phyloP scores from a whole-genome alignment of 352 stramenopile genomes.

The Aphanomyces invadans region DNA sequence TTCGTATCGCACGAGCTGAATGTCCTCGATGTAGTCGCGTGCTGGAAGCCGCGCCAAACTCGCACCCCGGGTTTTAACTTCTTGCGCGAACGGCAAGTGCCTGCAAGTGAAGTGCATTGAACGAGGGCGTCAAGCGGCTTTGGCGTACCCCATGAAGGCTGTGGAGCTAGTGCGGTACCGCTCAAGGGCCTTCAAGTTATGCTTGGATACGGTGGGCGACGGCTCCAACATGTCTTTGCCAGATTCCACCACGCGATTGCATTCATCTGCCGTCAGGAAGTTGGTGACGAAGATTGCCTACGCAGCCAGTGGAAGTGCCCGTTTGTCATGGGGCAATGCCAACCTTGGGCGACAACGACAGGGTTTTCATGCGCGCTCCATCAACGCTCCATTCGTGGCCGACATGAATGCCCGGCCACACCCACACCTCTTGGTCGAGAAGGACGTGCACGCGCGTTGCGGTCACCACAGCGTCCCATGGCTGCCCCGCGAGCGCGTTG shows the following conservation, averaged over 20 bases:
- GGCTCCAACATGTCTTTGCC: conserved; percentile 14
- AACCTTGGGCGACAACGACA: conserved; percentile 24
- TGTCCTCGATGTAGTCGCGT: conserved; percentile 4
- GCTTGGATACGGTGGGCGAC: conserved; percentile 4
- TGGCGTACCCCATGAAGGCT: conserved; percentile 13
- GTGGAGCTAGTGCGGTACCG: conserved; percentile 16
- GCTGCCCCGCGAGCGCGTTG: neutral
- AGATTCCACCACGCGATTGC: neutral
- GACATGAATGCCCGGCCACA: conserved; percentile 21
- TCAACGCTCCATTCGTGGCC: conserved; percentile 17
- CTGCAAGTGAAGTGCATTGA: neutral
- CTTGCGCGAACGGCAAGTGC: neutral
- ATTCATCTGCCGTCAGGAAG: conserved; percentile 9
- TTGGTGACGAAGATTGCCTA: conserved; percentile 17
- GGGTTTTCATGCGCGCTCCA: conserved; percentile 9
- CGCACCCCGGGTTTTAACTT: neutral
- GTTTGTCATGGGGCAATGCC: neutral
- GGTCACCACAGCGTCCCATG: conserved; percentile 3
- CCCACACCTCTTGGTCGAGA: conserved; percentile 19
- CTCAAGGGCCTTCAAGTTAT: neutral
- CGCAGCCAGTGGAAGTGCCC: too few species aligned
- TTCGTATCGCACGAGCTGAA: conserved; percentile 22
- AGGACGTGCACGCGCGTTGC: conserved; percentile 11
- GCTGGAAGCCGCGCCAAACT: conserved; percentile 3
- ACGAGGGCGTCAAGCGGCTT: neutral